Evolutionary conservation across 768 basidiomycete species (phyloP).

Genomic region (Albatrellus ellisii): DNA sequence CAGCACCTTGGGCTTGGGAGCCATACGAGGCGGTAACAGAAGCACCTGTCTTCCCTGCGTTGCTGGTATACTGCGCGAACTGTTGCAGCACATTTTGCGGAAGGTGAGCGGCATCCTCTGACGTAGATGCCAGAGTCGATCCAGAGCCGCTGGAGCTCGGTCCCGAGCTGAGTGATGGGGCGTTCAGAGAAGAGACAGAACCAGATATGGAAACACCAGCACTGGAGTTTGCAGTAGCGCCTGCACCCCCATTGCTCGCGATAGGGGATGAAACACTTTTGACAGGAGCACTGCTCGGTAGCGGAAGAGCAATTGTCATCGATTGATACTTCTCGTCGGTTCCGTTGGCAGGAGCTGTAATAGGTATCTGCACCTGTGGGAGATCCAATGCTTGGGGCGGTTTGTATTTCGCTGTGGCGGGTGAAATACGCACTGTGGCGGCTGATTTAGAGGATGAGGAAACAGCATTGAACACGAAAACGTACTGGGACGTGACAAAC

Average conservation of each 20-base stretch:
- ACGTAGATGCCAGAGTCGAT: conserved; percentile 34
- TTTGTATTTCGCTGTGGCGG: conserved; percentile 82
- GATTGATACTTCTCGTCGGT: conserved; percentile 16
- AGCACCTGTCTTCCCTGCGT: conserved; percentile 5
- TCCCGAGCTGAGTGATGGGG: conserved; percentile 19
- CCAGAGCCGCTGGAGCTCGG: conserved; percentile 37
- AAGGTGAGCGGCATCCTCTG: conserved; percentile 40
- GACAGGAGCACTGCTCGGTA: conserved; percentile 30
- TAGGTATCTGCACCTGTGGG: conserved; percentile 13
- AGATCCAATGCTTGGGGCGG: conserved; percentile 26
- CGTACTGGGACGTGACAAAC: conserved; percentile 79
- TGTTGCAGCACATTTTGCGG: conserved; percentile 33
- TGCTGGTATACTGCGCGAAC: conserved; percentile 22
- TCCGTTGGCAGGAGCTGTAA: background rate
- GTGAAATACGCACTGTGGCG: conserved; percentile 72
- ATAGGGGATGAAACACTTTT: conserved; percentile 66
- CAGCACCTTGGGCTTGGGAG: conserved; percentile 29
- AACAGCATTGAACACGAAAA: conserved; percentile 11
- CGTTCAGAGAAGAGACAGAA: conserved; percentile 24
- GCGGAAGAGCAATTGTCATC: conserved; percentile 36
- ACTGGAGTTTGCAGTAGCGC: conserved; percentile 15
- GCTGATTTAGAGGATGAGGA: conserved; percentile 17
- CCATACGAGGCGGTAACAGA: conserved; percentile 29
- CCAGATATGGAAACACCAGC: conserved; percentile 26
- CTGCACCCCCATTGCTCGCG: conserved; percentile 24